Conservation (phyloP, 2,329 filamentous ascomycete species). For the Akanthomyces muscarius region DNA sequence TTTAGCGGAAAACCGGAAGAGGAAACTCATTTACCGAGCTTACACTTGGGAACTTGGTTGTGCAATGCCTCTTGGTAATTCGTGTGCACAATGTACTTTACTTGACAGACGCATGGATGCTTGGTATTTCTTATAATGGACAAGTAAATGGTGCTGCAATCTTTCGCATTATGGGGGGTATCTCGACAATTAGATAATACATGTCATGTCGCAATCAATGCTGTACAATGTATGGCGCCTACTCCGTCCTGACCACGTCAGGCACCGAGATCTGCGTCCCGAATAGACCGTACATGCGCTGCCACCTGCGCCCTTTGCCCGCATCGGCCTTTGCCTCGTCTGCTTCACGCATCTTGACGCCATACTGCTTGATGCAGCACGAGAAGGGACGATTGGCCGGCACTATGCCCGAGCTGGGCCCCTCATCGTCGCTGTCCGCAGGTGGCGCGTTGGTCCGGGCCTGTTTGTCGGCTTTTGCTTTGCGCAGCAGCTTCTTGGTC, state of each 20-base stretch:
- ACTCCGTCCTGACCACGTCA: background rate
- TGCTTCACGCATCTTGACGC: slow-evolving; percentile 44
- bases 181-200: background rate
- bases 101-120: too few relatives aligned
- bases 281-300: slow-evolving; percentile 61
- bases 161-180: background rate
- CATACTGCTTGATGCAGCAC: slow-evolving; percentile 71
- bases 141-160: background rate
- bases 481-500: slow-evolving; percentile 30
- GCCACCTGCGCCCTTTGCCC: slow-evolving; percentile 50
- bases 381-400: slow-evolving; percentile 58
- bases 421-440: slow-evolving; percentile 36
- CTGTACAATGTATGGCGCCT: background rate
- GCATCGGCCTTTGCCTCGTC: slow-evolving; percentile 42
- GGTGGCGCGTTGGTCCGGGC: slow-evolving; percentile 31
- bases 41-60: too few relatives aligned
- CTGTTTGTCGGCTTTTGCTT: slow-evolving; percentile 21
- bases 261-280: slow-evolving; percentile 29
- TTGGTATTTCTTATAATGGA: too few relatives aligned
- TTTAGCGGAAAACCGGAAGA: background rate
- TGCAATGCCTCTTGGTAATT: too few relatives aligned
- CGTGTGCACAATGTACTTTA: too few relatives aligned
- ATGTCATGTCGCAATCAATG: background rate
- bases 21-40: too few relatives aligned
- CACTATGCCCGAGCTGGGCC: background rate